A percentile compares a stretch with the other conserved stretches of the same genome.
Evolutionary conservation across 2,329 filamentous ascomycete genomes (phyloP).

Genomic region (Paecilomyces fulvus): DNA sequence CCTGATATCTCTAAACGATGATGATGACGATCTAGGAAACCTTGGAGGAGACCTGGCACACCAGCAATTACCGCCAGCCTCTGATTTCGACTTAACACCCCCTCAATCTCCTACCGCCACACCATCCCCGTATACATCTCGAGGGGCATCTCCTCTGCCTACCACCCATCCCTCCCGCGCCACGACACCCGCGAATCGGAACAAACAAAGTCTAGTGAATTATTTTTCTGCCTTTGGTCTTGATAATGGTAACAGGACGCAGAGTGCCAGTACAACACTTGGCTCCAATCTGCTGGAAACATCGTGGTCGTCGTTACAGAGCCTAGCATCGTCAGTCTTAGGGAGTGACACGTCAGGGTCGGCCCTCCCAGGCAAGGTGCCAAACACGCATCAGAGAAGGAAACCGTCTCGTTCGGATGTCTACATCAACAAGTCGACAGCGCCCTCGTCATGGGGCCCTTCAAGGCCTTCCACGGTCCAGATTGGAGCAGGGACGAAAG

Average conservation of each 20-base stretch:
- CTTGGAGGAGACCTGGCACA: constrained; percentile 6
- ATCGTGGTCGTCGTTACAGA: constrained; percentile 42
- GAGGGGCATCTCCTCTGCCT: constrained; percentile 30
- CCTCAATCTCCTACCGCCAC: constrained; percentile 33
- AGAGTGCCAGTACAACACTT: constrained; percentile 9
- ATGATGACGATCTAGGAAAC: constrained; percentile 19
- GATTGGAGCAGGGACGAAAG: constrained; percentile 31
- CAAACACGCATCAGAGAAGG: constrained; percentile 20
- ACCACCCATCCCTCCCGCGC: constrained; percentile 28
- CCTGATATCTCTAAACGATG: constrained; percentile 35
- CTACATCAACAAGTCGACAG: constrained; percentile 17
- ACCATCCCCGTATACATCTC: constrained; percentile 30
- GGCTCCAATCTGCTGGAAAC: constrained; percentile 35
- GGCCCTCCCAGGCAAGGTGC: constrained; percentile 17
- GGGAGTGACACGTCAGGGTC: constrained; percentile 30
- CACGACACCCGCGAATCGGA: constrained; percentile 16
- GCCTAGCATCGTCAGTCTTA: constrained; percentile 39
- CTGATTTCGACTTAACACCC: constrained; percentile 23
- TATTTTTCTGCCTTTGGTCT: constrained; percentile 13
- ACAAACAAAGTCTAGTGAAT: constrained; percentile 11
- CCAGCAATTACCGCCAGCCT: constrained; percentile 17
- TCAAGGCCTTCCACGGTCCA: constrained; percentile 21
- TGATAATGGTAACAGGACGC: constrained; percentile 6
- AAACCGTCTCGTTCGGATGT: constrained; percentile 31
- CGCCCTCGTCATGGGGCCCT: constrained; percentile 34